Evolutionary conservation across 2,329 filamentous ascomycete species (phyloP).

Genomic region (Erysiphe pulchra): DNA sequence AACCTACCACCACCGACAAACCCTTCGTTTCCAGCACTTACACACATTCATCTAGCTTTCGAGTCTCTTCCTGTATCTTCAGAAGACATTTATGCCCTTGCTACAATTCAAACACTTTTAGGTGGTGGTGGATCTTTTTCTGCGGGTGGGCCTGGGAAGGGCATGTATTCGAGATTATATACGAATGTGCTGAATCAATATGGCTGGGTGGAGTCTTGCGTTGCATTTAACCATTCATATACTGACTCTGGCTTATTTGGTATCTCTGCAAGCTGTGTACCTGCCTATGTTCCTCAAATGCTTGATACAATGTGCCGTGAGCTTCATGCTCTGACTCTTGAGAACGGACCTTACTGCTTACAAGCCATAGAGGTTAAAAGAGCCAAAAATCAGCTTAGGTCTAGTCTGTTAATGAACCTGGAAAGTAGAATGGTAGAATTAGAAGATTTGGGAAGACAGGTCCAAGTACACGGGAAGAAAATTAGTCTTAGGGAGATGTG

Average conservation of each 20-base stretch:
- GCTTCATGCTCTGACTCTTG: constrained; percentile 50
- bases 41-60: constrained; percentile 86
- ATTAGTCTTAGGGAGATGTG: constrained; percentile 90
- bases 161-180: constrained; percentile 96
- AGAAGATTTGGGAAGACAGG: constrained; percentile 80
- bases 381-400: constrained; percentile 90
- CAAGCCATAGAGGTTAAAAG: constrained; percentile 57
- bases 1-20: constrained; percentile 53
- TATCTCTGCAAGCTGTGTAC: constrained; percentile 67
- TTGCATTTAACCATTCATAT: constrained; percentile 94
- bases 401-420: constrained; percentile 82
- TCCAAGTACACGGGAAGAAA: constrained; percentile 89
- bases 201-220: constrained; percentile 87
- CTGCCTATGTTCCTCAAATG: constrained; percentile 55
- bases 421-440: constrained; percentile 94
- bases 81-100: constrained; percentile 85
- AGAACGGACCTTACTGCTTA: constrained; percentile 47
- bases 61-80: constrained; percentile 79
- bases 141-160: constrained; percentile 87
- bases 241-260: constrained; percentile 89
- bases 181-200: constrained; percentile 95
- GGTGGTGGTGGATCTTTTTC: constrained; percentile 93
- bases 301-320: constrained; percentile 89
- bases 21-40: constrained; percentile 55
- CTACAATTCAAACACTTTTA: constrained; percentile 82